These are phyloP conservation scores for Suillus weaverae DNA, from an alignment of 768 basidiomycete genomes.

Conservation along the genomic window DNA sequence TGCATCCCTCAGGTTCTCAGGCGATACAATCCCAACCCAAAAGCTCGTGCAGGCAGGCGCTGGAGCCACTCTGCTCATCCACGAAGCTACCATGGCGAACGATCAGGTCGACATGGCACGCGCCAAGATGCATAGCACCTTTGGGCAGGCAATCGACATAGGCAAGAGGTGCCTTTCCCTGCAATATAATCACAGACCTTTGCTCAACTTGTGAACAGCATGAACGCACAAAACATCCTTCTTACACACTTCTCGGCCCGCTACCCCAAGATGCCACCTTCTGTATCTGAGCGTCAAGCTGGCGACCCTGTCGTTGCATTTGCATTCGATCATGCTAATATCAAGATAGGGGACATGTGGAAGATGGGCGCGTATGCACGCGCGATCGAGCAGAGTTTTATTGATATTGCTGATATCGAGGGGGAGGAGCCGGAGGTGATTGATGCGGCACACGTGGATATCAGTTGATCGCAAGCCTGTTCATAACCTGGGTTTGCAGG, in stretches of 20 bases:
- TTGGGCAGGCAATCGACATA: conserved; percentile 82
- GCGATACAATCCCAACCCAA: conserved; percentile 81
- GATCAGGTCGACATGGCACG: conserved; percentile 72
- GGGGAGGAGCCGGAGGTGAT: conserved; percentile 28
- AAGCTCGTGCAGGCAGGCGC: conserved; percentile 63
- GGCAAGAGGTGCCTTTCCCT: conserved; percentile 57
- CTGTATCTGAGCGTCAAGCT: conserved; percentile 24
- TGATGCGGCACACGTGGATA: conserved; percentile 17
- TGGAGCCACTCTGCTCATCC: conserved; percentile 80
- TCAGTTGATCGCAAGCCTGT: conserved; percentile 6
- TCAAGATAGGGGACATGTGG: conserved; percentile 81
- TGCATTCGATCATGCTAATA: conserved; percentile 78
- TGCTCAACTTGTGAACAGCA: conserved; percentile 44
- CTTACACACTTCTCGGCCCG: conserved; percentile 95
- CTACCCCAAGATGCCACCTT: conserved; percentile 81
- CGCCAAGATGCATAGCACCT: conserved; percentile 85
- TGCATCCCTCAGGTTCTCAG: conserved; percentile 71
- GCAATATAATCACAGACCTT: neutral
- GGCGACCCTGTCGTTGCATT: conserved; percentile 58
- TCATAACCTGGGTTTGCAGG: neutral
- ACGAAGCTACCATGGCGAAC: conserved; percentile 92
- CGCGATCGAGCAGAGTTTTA: conserved; percentile 64
- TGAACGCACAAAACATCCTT: conserved; percentile 83
- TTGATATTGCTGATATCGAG: conserved; percentile 53
- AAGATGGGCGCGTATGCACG: conserved; percentile 76